Conservation (phyloP, 108 stramenopile species). For the Nannochloropsis gaditana region DNA sequence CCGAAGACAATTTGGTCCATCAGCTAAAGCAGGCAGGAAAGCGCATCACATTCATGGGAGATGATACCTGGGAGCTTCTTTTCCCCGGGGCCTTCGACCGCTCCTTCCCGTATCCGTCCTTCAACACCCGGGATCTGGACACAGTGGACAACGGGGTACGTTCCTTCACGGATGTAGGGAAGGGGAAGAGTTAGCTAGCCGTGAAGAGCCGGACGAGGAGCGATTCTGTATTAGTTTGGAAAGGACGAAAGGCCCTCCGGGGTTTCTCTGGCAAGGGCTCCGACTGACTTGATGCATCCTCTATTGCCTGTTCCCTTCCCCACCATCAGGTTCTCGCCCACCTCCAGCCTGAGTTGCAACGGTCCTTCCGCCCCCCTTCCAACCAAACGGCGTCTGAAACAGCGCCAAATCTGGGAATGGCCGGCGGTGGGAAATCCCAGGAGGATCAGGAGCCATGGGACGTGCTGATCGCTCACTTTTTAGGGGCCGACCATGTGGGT, state of each 20-base stretch:
- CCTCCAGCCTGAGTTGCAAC: not conserved
- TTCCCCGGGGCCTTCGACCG: conserved; percentile 81
- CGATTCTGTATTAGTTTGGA: too few relatives aligned
- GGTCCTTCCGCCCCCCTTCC: not conserved
- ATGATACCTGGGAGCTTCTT: conserved; percentile 92
- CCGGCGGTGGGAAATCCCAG: not conserved
- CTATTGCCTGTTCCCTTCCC: not conserved
- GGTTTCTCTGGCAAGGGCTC: too few relatives aligned
- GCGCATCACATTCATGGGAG: conserved; percentile 79
- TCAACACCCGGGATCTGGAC: conserved; percentile 92
- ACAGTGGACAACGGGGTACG: conserved; percentile 88
- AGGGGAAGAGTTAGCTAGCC: not conserved
- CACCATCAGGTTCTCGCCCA: not conserved
- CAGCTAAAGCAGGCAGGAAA: conserved; percentile 34
- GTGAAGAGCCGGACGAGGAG: not conserved
- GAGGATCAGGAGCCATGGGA: not conserved
- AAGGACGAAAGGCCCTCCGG: too few relatives aligned
- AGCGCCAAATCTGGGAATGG: not conserved
- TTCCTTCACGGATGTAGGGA: not conserved
- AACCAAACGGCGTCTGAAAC: not conserved
- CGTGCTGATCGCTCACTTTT: conserved; percentile 61
- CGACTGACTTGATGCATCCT: not conserved
- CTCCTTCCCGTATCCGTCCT: conserved; percentile 78
- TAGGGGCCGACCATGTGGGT: conserved; percentile 94
- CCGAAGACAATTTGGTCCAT: conserved; percentile 58